Evolutionary conservation across 352 stramenopile species (phyloP), one percentile per base, ranked within the genome.

Genomic region (Globisporangium acanthophoron): DNA sequence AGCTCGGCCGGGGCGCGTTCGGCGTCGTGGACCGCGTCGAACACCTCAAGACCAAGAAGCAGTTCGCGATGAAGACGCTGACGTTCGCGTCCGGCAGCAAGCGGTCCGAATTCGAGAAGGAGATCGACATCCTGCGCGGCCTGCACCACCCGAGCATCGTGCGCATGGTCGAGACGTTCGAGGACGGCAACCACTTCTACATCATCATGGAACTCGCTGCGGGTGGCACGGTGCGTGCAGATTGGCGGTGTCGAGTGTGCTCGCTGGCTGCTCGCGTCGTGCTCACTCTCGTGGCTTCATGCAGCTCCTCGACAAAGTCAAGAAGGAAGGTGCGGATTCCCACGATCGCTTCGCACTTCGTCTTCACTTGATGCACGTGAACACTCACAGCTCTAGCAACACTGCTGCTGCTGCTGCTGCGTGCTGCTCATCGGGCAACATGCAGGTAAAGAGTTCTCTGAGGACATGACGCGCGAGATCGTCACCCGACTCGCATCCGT

Each of bases 161-260:
- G 56, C 74, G 74, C 18, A 87, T 93, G 73, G 48, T 91, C 6
- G 83, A 93, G 57, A 93, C 83, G 1, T 93, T 78, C 40, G 81
- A 93, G 61, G 78, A 88, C 39, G 61, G 72, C 35, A 67, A 86
- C 50, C 79, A 90, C 54, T 91, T 93, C 59, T 88, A 87, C 59
- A 91, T 93, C 64, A 88, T 93, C 72, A 93, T 93, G 83, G 83
- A 93, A 61, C 76, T 93, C 31, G 82, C 77, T 41, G 65, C 73
- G 9, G 75, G 74, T 4, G 83, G 83, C 54, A 90, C 80, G 51
- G 41, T 59, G 59, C 27, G 35, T 45, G n/a, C 0, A n/a, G 21
- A 27, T 16, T 18, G 41, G 39, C 15, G 15, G 15, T 48, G 40
- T 16, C 18, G 47, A 33, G 24, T 27, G 24, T 27, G 24, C 24